Evolutionary conservation across 179 eudicot genomes (phyloP), one percentile per base, ranked within the genome.

Genomic region (Heliamphora pulchella): DNA sequence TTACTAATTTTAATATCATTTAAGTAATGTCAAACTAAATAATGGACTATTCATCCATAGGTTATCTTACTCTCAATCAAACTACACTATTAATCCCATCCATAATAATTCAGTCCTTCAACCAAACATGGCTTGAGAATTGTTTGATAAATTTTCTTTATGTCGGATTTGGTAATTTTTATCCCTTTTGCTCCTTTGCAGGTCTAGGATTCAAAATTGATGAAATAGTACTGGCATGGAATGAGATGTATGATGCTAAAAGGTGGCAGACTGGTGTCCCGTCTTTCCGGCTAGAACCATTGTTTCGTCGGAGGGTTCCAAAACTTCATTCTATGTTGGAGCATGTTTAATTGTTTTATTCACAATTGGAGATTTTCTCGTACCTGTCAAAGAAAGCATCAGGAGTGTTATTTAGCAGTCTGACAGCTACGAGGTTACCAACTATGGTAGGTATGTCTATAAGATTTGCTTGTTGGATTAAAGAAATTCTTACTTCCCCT

Each of bases 221-320:
- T 82, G 99, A 96, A 83, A 89, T 94, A 77, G 94, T 94, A 71
- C 98, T 91, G 85, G 98, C 99, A 61, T 94, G 97, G 97, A 86
- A 92, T 85, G 99, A 96, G 88, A 94, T 94, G 98, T 92, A 96
- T 80, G 97, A 96, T 89, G 96, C 91, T 51, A 89, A 94, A 68
- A 82, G 90, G 86, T 94, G 99, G 99, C 93, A 89, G 86, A 84
- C 89, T 75, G 97, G 94, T 63, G 89, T 88, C 86, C 87, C 96
- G 61, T 89, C 99, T 65, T 89, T 89, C 78, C 87, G 96, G 64
- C 88, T 94, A 68, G 94, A 92, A 85, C 97, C 99, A 57, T 82
- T 96, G 83, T 90, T 96, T 87, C 91, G 98, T 13, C 82, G 97
- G 76, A 83, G 92, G 75, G 89, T 89, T 78, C 89, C 99, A 22